Evolutionary conservation across 495 filamentous ascomycete species (phyloP).

Genomic region (Penicillium goetzii): DNA sequence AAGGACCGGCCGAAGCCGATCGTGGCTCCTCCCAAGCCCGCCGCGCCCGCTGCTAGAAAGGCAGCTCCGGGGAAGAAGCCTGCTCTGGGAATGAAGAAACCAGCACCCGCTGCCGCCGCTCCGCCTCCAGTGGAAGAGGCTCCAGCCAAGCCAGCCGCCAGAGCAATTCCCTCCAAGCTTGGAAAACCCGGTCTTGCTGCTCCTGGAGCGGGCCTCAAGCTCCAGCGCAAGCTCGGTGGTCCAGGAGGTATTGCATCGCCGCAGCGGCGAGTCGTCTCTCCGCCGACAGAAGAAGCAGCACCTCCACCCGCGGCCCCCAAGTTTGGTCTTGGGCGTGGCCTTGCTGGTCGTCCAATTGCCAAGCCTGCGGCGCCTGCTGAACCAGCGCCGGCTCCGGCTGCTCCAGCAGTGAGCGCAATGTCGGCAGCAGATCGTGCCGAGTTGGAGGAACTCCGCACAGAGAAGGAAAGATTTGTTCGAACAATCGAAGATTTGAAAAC

Average conservation of each 20-base stretch:
- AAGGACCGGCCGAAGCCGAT: slow-evolving; percentile 94
- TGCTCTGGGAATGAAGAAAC: slow-evolving; percentile 53
- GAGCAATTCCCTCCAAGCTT: slow-evolving; percentile 64
- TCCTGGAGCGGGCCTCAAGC: slow-evolving; percentile 67
- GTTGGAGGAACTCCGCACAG: slow-evolving; percentile 81
- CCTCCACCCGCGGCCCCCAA: slow-evolving; percentile 63
- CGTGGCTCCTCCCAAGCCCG: slow-evolving; percentile 63
- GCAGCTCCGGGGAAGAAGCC: slow-evolving; percentile 56
- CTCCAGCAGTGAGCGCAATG: slow-evolving; percentile 61
- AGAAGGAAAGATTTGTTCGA: slow-evolving; percentile 75
- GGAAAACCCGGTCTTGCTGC: slow-evolving; percentile 65
- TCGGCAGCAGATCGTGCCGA: slow-evolving; percentile 80
- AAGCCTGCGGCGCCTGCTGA: slow-evolving; percentile 63
- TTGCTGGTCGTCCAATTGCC: slow-evolving; percentile 85
- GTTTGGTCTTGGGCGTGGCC: slow-evolving; percentile 70
- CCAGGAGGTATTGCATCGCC: slow-evolving; percentile 67
- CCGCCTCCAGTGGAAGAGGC: slow-evolving; percentile 61
- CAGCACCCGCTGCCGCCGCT: slow-evolving; percentile 61
- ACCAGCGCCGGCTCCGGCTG: slow-evolving; percentile 45
- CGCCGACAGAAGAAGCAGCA: slow-evolving; percentile 60
- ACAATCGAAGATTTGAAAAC: slow-evolving; percentile 74
- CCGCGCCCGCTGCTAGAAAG: slow-evolving; percentile 51
- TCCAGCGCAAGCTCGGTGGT: slow-evolving; percentile 65
- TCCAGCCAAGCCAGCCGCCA: slow-evolving; percentile 61
- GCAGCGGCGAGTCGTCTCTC: slow-evolving; percentile 58